A percentile compares a stretch with the other conserved stretches of the same genome.
Evolutionary conservation across 1,139 yeast species (phyloP).

Genomic region (Taiozyma sp.): DNA sequence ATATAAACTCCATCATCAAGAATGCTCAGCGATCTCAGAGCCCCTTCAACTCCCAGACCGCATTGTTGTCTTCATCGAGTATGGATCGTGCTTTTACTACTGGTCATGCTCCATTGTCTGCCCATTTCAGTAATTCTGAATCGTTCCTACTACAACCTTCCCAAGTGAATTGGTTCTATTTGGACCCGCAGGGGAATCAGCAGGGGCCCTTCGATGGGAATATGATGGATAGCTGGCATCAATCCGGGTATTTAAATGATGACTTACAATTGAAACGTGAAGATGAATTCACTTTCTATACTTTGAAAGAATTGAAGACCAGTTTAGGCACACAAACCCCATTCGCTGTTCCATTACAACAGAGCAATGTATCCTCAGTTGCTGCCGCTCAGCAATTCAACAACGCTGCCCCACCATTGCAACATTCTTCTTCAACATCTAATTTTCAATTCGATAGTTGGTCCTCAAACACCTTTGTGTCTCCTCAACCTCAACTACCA

Average conservation of each 20-base stretch:
- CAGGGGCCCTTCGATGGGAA: conserved; percentile 81
- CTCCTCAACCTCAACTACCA: conserved; percentile 13
- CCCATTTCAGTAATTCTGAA: conserved; percentile 5
- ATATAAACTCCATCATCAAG: conserved; percentile 20
- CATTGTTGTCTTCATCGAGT: background rate
- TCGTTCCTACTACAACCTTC: conserved; percentile 29
- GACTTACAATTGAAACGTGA: conserved; percentile 55
- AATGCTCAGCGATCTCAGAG: conserved; percentile 9
- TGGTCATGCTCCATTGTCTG: conserved; percentile 9
- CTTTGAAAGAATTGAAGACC: conserved; percentile 43
- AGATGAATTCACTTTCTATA: conserved; percentile 36
- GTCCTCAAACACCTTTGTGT: background rate
- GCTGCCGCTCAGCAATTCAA: background rate
- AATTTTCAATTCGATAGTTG: background rate
- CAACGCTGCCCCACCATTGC: conserved; percentile 1
- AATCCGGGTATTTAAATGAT: conserved; percentile 54
- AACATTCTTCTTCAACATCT: background rate
- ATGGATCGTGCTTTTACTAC: background rate
- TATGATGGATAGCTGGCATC: conserved; percentile 77
- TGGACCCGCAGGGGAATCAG: conserved; percentile 64
- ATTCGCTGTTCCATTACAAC: conserved; percentile 53
- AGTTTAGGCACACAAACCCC: conserved; percentile 37
- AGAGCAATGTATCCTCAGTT: conserved; percentile 7
- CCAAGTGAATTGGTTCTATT: conserved; percentile 62
- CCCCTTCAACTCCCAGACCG: background rate